Base-by-base conservation (phyloP, 192 early-diverging fungal species). In the Umbelopsis sp. region DNA sequence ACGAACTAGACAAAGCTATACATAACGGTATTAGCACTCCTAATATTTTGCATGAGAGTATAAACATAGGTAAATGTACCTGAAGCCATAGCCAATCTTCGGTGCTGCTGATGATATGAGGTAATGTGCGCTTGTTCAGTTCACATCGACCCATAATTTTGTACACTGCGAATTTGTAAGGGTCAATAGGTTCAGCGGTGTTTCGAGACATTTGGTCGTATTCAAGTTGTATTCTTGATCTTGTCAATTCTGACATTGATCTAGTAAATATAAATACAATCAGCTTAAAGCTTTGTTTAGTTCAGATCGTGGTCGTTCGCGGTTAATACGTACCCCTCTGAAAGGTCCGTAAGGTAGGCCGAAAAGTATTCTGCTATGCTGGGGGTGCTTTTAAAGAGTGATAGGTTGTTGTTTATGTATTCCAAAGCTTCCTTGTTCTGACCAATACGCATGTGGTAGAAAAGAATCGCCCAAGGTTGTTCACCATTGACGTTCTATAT, bases 21-120 rank as follows among this genome's bases (percentile, higher is more conserved):
- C 38, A 41, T 1, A 41, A 41, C 7, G 38, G 12, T 41, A 6
- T 41, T 11, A 41, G 38, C 38, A 11, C 2, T 11, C 2, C 12
- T 6, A 1, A 41, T 41, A 41, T 1, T 41, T 41, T 29, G 26
- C 17, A 36, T 17, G 17, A 34, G 11, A 4, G 20, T 20, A 32
- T 62, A 29, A 34, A n/a, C 3, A 32, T 11, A 22, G 1, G 32
- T 2, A 0, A 52, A 22, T 67, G 34, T 41, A 87, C 78, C 74
- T 93, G 87, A 8, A 95, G 68, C 98, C 98, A 99, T 50, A 98
- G 71, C 78, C 93, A 99, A 72, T 99, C 98, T 75, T 98, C 95
- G 0, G 90, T 90, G 10, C 91, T 86, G 38, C 83, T 85, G 22
- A 91, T 84, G 3, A 96, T 93, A 47, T 86, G 86, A 43, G 80